Evolutionary conservation across 2,329 filamentous ascomycete species (phyloP).

Genomic region (Intubia oerlemansii): DNA sequence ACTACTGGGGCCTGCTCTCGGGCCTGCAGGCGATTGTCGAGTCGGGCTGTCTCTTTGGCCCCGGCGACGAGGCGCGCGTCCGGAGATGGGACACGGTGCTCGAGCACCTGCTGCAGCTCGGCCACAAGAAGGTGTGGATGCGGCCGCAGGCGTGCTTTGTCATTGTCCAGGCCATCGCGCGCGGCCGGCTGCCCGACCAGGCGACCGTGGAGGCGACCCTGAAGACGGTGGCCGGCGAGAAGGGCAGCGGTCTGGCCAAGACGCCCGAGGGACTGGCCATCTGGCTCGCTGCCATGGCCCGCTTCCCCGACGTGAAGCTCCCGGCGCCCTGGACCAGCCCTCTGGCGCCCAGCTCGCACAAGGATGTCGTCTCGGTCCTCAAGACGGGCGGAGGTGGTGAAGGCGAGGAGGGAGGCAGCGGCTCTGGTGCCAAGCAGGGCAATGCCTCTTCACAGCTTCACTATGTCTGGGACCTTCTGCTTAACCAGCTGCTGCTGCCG

Average conservation of each 20-base stretch:
- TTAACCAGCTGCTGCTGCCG: constrained; percentile 20
- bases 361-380: constrained; percentile 51
- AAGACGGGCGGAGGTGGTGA: constrained; percentile 25
- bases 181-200: constrained; percentile 29
- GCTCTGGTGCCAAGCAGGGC: constrained; percentile 33
- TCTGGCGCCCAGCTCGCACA: constrained; percentile 44
- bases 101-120: constrained; percentile 49
- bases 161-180: constrained; percentile 46
- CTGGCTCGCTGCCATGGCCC: constrained; percentile 51
- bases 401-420: constrained; percentile 1
- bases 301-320: constrained; percentile 41
- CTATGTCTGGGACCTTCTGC: constrained; percentile 69
- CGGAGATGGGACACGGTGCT: constrained; percentile 46
- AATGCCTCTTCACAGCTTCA: constrained; percentile 64
- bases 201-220: constrained; percentile 38
- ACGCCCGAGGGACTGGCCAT: constrained; percentile 79
- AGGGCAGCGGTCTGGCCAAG: constrained; percentile 38
- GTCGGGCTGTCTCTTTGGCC: constrained; percentile 46
- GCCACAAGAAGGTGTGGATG: constrained; percentile 71
- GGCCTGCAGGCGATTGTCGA: constrained; percentile 72
- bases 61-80: constrained; percentile 1
- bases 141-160: constrained; percentile 73
- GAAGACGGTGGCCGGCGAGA: constrained; percentile 31
- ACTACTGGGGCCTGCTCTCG: constrained; percentile 69
- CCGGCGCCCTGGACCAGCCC: constrained; percentile 67